Evolutionary conservation across 139 green algal genomes (phyloP).

Genomic region (Chlamydomonas sp.): DNA sequence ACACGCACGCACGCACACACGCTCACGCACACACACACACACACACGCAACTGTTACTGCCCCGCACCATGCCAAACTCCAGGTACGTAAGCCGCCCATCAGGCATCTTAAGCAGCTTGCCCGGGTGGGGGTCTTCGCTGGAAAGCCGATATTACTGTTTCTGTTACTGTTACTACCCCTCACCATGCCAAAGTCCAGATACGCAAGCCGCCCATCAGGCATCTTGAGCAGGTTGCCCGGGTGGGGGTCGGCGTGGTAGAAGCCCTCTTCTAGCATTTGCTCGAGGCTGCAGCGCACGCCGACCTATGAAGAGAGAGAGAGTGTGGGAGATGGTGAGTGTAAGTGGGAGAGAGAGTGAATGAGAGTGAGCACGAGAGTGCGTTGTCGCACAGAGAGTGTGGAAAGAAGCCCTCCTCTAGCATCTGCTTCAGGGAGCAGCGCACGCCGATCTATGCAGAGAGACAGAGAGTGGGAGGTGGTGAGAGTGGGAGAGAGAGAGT

Average conservation of each 20-base stretch:
- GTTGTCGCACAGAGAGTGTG: too few species aligned
- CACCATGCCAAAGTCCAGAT: slow-evolving; percentile 89
- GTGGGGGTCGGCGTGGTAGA: slow-evolving; percentile 71
- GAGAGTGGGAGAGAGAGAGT: too few species aligned
- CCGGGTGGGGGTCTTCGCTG: slow-evolving; percentile 77
- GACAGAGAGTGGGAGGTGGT: too few species aligned
- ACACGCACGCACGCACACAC: too few species aligned
- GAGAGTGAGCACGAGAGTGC: too few species aligned
- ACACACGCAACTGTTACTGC: too few species aligned
- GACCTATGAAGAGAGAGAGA: slow-evolving; percentile 20
- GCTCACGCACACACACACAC: too few species aligned
- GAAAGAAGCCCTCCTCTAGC: too few species aligned
- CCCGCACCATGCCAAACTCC: slow-evolving; percentile 87
- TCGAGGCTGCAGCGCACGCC: slow-evolving; percentile 63
- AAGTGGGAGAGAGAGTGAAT: background rate
- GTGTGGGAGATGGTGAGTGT: background rate
- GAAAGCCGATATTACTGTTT: too few species aligned
- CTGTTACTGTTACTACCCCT: slow-evolving; percentile 53
- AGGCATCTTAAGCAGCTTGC: slow-evolving; percentile 53
- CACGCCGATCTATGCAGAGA: slow-evolving; percentile 53
- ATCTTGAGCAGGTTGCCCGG: slow-evolving; percentile 63
- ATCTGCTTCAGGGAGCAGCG: slow-evolving; percentile 68
- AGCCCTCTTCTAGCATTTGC: slow-evolving; percentile 62
- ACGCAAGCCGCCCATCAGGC: slow-evolving; percentile 44
- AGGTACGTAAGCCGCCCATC: slow-evolving; percentile 54